Evolutionary conservation across 306 rosid genomes (phyloP).

Genomic region (Styphnolobium japonicum): DNA sequence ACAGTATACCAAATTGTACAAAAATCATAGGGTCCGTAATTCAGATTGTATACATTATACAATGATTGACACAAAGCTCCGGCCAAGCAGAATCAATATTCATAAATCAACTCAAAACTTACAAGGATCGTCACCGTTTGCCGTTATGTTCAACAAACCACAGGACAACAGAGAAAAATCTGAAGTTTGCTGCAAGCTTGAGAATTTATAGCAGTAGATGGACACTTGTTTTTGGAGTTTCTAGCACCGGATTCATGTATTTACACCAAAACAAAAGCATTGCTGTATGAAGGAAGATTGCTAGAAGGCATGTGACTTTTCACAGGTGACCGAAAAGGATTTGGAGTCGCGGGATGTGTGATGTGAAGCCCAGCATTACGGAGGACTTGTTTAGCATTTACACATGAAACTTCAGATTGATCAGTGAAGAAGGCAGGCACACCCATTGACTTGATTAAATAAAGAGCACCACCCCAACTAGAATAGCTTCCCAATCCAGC

Average conservation of each 20-base stretch:
- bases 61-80: too few species aligned
- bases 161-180: not conserved
- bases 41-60: too few species aligned
- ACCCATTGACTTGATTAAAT: slow-evolving; percentile 26
- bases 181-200: slow-evolving; percentile 13
- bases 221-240: not conserved
- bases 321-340: slow-evolving; percentile 65
- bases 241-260: slow-evolving; percentile 34
- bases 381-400: slow-evolving; percentile 35
- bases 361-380: slow-evolving; percentile 40
- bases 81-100: not conserved
- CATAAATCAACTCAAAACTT: slow-evolving; percentile 11
- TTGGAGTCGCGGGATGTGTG: slow-evolving; percentile 65
- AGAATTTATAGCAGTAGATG: not conserved
- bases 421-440: slow-evolving; percentile 36
- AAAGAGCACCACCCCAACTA: slow-evolving; percentile 32
- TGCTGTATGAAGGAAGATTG: slow-evolving; percentile 64
- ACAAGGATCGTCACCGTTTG: slow-evolving; percentile 10
- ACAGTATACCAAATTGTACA: not conserved
- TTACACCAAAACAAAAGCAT: slow-evolving; percentile 66
- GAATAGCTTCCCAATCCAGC: slow-evolving; percentile 29
- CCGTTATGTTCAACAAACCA: not conserved
- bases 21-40: not conserved
- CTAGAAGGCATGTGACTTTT: slow-evolving; percentile 43
- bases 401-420: slow-evolving; percentile 32